Conservation (phyloP, 139 green algal genomes). For the Chlamydomonas applanata region DNA sequence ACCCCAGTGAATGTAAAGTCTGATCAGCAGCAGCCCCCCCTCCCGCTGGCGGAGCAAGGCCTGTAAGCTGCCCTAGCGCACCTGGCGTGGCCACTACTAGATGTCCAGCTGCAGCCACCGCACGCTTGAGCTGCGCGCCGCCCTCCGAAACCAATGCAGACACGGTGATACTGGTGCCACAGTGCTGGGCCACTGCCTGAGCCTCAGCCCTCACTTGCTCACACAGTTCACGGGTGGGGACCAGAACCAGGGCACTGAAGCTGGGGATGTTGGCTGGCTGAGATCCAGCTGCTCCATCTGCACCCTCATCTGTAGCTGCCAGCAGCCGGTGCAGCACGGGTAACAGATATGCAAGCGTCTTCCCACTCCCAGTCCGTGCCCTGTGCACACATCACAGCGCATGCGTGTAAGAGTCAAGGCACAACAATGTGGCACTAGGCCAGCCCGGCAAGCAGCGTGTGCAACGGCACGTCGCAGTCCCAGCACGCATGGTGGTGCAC, state of each 20-base stretch:
- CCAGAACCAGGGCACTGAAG: constrained; percentile 81
- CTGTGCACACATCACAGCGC: constrained; percentile 15
- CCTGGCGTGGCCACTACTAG: constrained; percentile 84
- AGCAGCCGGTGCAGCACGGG: constrained; percentile 75
- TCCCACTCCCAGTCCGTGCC: constrained; percentile 83
- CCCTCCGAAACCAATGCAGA: constrained; percentile 43
- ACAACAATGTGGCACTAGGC: no score
- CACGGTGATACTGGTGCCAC: constrained; percentile 31
- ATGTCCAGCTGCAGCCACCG: constrained; percentile 53
- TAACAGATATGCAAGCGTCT: constrained; percentile 88
- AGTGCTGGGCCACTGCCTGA: not conserved
- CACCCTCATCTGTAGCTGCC: constrained; percentile 54
- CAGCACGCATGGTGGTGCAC: no score
- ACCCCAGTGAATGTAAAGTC: no score
- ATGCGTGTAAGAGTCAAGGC: no score
- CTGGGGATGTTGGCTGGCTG: constrained; percentile 29
- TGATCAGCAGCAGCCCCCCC: no score
- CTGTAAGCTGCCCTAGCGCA: no score
- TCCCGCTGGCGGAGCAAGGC: no score
- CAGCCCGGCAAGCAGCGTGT: no score
- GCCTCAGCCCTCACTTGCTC: constrained; percentile 59
- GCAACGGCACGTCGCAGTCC: no score
- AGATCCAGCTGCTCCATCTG: constrained; percentile 9
- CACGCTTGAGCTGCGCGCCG: constrained; percentile 37
- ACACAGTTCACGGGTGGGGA: constrained; percentile 92